Evolutionary conservation across 1,284 basidiomycete species (phyloP).

Genomic region (Butyriboletus appendiculatus): DNA sequence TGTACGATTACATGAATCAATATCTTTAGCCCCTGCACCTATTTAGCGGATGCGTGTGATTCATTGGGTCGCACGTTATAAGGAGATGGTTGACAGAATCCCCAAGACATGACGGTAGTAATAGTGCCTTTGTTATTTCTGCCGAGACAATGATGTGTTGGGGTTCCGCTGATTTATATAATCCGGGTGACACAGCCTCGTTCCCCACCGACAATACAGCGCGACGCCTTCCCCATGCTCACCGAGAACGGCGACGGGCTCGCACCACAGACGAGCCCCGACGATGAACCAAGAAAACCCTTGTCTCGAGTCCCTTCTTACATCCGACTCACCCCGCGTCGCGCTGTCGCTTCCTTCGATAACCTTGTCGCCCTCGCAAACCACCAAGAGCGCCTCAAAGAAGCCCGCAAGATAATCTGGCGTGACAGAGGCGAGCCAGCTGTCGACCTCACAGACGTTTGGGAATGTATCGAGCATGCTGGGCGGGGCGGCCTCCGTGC

Average conservation of each 20-base stretch:
- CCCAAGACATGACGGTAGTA: neutral
- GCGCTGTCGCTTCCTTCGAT: slow-evolving; percentile 72
- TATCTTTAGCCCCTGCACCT: neutral
- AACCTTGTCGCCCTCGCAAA: slow-evolving; percentile 80
- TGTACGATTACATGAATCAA: slow-evolving; percentile 15
- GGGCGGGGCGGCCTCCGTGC: slow-evolving; percentile 72
- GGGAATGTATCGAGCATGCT: slow-evolving; percentile 77
- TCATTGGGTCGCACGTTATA: neutral
- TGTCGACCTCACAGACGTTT: slow-evolving; percentile 64
- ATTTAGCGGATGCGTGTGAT: neutral
- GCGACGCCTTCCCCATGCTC: slow-evolving; percentile 7
- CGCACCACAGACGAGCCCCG: neutral
- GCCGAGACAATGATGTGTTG: neutral
- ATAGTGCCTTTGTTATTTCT: neutral
- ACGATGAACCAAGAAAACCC: neutral
- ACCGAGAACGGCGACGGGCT: slow-evolving; percentile 4
- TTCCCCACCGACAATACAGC: neutral
- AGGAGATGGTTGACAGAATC: neutral
- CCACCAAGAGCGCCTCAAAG: slow-evolving; percentile 68
- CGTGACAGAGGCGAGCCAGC: slow-evolving; percentile 78
- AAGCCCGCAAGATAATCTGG: slow-evolving; percentile 82
- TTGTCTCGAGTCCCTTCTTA: slow-evolving; percentile 28
- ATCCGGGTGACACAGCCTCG: neutral
- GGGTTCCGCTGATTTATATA: neutral
- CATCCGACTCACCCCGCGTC: slow-evolving; percentile 47